These are phyloP conservation scores for Mrakia hoshinonis DNA, from an alignment of 768 basidiomycete genomes.

Conservation along the genomic window DNA sequence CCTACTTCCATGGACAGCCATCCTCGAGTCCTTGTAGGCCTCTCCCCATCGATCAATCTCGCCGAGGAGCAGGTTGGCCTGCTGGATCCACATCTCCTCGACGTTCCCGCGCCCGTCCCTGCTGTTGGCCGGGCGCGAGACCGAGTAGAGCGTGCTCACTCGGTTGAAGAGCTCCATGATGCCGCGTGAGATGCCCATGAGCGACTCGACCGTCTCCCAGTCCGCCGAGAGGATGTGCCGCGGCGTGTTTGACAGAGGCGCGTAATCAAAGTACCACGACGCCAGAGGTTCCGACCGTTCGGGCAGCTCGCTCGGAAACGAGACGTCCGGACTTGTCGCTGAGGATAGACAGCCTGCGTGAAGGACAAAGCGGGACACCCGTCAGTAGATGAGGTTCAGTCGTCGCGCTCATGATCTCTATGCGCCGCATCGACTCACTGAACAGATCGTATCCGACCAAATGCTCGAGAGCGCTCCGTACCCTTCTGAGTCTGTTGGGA, in stretches of 20 bases:
- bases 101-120: too few species aligned
- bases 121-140: neutral
- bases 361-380: neutral
- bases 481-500: neutral
- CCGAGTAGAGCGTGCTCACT: conserved; percentile 2
- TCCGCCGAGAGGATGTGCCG: neutral
- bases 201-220: neutral
- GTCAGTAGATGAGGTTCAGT: neutral
- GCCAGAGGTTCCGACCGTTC: neutral
- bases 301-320: neutral
- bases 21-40: neutral
- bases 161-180: neutral
- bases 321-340: neutral
- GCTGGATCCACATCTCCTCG: neutral
- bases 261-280: neutral
- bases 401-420: too few species aligned
- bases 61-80: neutral
- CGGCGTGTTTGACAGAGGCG: neutral
- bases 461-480: neutral
- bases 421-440: neutral
- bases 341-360: neutral
- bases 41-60: neutral
- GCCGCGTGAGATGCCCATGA: neutral
- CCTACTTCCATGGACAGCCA: neutral
- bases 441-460: neutral